Base-by-base conservation (phyloP, 352 stramenopile species). In the Pythium aphanidermatum region DNA sequence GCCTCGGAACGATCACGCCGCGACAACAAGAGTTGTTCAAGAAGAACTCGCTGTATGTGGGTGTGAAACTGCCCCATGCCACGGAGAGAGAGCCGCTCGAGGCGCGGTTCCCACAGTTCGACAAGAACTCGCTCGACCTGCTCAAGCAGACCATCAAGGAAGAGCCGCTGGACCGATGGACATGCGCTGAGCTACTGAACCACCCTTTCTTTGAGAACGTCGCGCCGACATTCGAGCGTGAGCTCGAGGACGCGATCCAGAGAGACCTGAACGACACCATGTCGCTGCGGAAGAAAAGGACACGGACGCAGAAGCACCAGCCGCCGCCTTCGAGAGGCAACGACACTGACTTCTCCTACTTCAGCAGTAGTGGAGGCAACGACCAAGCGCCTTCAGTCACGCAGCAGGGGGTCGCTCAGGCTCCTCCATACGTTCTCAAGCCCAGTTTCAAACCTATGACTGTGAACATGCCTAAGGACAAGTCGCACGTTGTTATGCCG, bases 1-100 rank as follows among this genome's bases (percentile, higher is more conserved):
- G 77, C 46, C 63, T 91, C 6, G 81, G 81, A 1, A 50, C 56
- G 31, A 70, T 92, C 17, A 92, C 80, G 2, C 64, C 77, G 5
- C 64, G 78, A 4, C 80, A 92, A 29, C 74, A 88, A 17, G 78
- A 92, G 30, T 67, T 92, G 9, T 92, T 92, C 55, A 67, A 68
- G 8, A 89, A 88, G 46, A 92, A 90, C 44, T 69, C 77, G 24
- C 61, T 92, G 1, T 92, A 90, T 46, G 67, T 86, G 5, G 80
- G 80, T 17, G 75, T 92, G 34, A 89, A 92, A 47, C 45, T 92
- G 8, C 76, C 79, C 0, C 59, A 82, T 19, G 45, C 74, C 3
- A 68, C 56, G 0, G 69, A 87, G 11, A 50, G 74, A 3, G 79
- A 92, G 44, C 59, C 76, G 16, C 65, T 92, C 0, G 74, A 77